A percentile compares a stretch with the other conserved stretches of the same genome.
Conservation (phyloP, 768 basidiomycete genomes). For the Lentinula boryana region DNA sequence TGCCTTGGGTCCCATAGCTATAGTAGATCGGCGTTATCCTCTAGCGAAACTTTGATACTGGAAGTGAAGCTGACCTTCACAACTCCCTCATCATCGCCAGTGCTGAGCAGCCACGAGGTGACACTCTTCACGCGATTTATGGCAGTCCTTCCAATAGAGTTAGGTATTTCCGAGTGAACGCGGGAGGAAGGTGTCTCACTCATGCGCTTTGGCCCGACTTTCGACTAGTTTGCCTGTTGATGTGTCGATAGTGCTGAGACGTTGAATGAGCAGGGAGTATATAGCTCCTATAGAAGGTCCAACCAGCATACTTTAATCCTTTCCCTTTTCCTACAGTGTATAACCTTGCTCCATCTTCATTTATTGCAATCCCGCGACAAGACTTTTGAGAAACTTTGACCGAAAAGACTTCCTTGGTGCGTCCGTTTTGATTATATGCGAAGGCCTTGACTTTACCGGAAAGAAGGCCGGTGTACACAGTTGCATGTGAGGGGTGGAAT, state of each 20-base stretch:
- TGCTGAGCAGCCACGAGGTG: slow-evolving; percentile 66
- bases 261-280: neutral
- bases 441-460: slow-evolving; percentile 83
- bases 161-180: slow-evolving; percentile 17
- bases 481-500: slow-evolving; percentile 71
- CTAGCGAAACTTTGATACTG: neutral
- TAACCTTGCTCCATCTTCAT: slow-evolving; percentile 60
- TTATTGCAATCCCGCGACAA: slow-evolving; percentile 67
- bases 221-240: slow-evolving; percentile 43
- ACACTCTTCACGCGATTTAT: slow-evolving; percentile 82
- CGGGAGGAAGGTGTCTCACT: slow-evolving; percentile 41
- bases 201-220: slow-evolving; percentile 52
- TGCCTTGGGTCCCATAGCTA: slow-evolving; percentile 90
- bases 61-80: slow-evolving; percentile 61
- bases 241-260: slow-evolving; percentile 60
- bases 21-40: neutral
- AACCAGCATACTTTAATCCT: slow-evolving; percentile 58
- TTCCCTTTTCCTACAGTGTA: slow-evolving; percentile 83
- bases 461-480: slow-evolving; percentile 75
- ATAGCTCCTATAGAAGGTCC: too few relatives aligned
- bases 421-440: slow-evolving; percentile 67
- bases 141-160: slow-evolving; percentile 47
- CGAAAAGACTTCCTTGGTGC: slow-evolving; percentile 49
- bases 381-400: slow-evolving; percentile 78
- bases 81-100: slow-evolving; percentile 92